Percentiles rank a stretch among this genome's conserved stretches.
These are phyloP conservation scores for Biscogniauxia marginata DNA, from an alignment of 2,329 filamentous ascomycete genomes.

Conservation along the genomic window DNA sequence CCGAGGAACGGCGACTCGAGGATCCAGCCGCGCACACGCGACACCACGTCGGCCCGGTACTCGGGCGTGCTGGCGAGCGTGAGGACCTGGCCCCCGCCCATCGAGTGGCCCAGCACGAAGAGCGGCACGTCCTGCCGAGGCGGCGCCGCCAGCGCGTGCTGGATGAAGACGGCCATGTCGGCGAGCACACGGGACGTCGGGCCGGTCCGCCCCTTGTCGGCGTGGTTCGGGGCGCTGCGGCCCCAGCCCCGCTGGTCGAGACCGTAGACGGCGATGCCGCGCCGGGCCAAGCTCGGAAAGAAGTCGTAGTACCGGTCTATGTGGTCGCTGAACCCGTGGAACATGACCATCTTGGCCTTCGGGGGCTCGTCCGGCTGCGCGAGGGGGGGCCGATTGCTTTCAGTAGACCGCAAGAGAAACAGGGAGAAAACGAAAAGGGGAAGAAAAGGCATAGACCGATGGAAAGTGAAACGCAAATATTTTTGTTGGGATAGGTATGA, in stretches of 20 bases:
- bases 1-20: constrained; percentile 77
- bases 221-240: constrained; percentile 59
- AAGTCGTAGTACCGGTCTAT: constrained; percentile 73
- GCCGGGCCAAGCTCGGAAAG: constrained; percentile 66
- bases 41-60: constrained; percentile 51
- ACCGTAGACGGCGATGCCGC: constrained; percentile 71
- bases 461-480: too few species aligned
- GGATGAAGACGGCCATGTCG: constrained; percentile 77
- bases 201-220: constrained; percentile 71
- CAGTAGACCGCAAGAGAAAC: not conserved
- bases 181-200: constrained; percentile 69
- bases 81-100: constrained; percentile 80
- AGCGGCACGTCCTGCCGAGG: constrained; percentile 53
- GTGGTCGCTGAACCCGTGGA: constrained; percentile 91
- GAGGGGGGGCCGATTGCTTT: not conserved
- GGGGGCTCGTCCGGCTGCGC: constrained; percentile 52
- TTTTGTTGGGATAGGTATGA: too few species aligned
- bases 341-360: constrained; percentile 72
- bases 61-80: constrained; percentile 52
- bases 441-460: too few species aligned
- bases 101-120: constrained; percentile 87
- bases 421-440: too few species aligned
- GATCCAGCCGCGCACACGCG: constrained; percentile 68
- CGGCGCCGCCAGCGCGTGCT: constrained; percentile 51
- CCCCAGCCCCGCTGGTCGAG: constrained; percentile 94